Percentiles rank a stretch among this genome's conserved stretches.
These are phyloP conservation scores for Yamadazyma ubonensis DNA, from an alignment of 805 yeast species.

Conservation along the genomic window DNA sequence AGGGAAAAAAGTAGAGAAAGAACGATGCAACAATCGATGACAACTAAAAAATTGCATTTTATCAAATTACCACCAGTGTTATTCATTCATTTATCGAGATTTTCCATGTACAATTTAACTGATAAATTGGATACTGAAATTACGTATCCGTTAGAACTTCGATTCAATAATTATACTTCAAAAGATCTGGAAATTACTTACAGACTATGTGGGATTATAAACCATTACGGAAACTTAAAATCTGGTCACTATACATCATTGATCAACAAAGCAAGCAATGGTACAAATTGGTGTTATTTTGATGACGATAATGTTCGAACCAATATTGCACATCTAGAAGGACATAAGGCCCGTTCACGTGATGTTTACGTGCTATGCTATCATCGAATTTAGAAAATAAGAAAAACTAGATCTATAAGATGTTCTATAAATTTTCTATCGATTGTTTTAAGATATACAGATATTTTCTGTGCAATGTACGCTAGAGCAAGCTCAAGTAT, in stretches of 20 bases:
- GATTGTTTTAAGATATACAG: too few species aligned
- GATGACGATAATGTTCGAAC: slow-evolving; percentile 64
- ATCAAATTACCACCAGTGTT: slow-evolving; percentile 37
- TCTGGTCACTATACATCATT: slow-evolving; percentile 78
- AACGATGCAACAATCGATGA: slow-evolving; percentile 12
- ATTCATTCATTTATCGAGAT: slow-evolving; percentile 41
- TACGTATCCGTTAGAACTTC: slow-evolving; percentile 54
- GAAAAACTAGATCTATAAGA: neutral
- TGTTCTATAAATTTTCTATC: too few species aligned
- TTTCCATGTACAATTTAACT: slow-evolving; percentile 50
- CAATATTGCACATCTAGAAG: slow-evolving; percentile 48
- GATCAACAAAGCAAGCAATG: slow-evolving; percentile 45
- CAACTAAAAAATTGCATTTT: slow-evolving; percentile 30
- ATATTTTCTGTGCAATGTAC: too few species aligned
- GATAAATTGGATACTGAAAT: slow-evolving; percentile 52
- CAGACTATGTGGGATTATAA: slow-evolving; percentile 60
- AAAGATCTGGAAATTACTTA: slow-evolving; percentile 39
- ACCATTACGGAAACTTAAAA: slow-evolving; percentile 66
- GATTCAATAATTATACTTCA: slow-evolving; percentile 36
- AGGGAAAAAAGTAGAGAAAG: slow-evolving; percentile 8
- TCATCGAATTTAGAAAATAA: slow-evolving; percentile 32
- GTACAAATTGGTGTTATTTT: slow-evolving; percentile 67
- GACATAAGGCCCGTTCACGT: slow-evolving; percentile 44
- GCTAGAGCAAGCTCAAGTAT: too few species aligned
- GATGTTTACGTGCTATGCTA: slow-evolving; percentile 74